Evolutionary conservation across 306 rosid species (phyloP), one percentile per base, ranked within the genome.

Genomic region (Mimosa pudica): DNA sequence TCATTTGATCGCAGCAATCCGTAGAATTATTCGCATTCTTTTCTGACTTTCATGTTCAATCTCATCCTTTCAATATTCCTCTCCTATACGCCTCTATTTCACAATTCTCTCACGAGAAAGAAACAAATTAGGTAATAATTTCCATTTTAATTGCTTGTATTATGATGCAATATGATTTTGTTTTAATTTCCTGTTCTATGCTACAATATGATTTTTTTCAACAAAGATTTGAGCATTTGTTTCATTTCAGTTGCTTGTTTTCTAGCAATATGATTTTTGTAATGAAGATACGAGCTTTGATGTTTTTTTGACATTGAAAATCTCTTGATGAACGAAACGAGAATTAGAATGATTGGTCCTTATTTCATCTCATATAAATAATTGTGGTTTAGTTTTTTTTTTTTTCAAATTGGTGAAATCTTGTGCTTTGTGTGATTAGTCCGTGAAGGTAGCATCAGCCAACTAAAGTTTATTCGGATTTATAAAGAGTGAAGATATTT

Each of bases 61-160:
- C 60, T 49, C 61, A 63, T 47, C 74, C 20, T 66, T 18, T 69
- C 14, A n/a, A n/a, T 54, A 49, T 60, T 33, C 36, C 12, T 3
- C 20, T 61, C 38, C 41, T 61, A 48, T 84, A 81, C 65, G 77
- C 14, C 14, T 72, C 66, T 30, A 3, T 46, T 79, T 79, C 62
- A 49, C 35, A n/a, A 46, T 20, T 68, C 58, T 71, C 71, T 12
- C 8, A 8, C 42, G 9, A 24, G 7, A 20, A 45, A 10, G 7
- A 35, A 45, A 8, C 48, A 12, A 10, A 63, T 54, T 51, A 3
- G 36, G 12, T 33, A 46, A 18, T 32, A 6, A 11, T 68, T 63
- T 51, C 52, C 48, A 0, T 11, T 7, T 20, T 38, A 55, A 33
- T 36, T 60, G 58, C 44, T 67, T 70, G 68, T 71, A 60, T 61